Base-by-base conservation (phyloP, 345 rosid genomes). In the Geranium rotundifolium region DNA sequence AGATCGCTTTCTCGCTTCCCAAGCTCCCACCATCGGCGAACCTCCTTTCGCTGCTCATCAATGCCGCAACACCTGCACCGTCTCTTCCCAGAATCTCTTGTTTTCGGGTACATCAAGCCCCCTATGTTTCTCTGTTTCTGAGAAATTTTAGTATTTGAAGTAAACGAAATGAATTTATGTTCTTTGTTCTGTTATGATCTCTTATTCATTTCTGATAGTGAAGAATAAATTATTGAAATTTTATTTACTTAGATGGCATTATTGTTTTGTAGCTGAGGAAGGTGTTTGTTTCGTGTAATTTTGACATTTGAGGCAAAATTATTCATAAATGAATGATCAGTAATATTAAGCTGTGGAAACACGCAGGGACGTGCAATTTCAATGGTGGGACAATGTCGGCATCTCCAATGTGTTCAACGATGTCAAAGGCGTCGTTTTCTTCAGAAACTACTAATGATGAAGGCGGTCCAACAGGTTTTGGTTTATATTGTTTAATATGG, bases 401-500 rank as follows among this genome's bases (percentile, higher is more conserved):
- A 13, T 30, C 41, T 4, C 68, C 70, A 19, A 0, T 63, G 56
- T 41, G 56, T 71, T 63, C 65, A 4, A 67, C 77, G 63, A 64
- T 65, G 34, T 60, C 67, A 0, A 63, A 56, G 54, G 77, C 75
- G 8, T 63, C 59, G 9, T 82, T 79, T 77, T 79, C 84, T 0
- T 61, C 87, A 0, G 72, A 58, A 66, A 71, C 81, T 0, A 64
- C 29, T 67, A 63, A 41, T 1, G 76, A 3, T 23, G 64, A 50
- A 4, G 73, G 65, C 50, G 67, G 65, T 67, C 72, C 89, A 23
- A 73, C 88, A 72, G 90, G 92, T 88, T 73, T 7, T 50, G 67
- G 54, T 15, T 59, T 72, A 4, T 17, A 58, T 4, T 4, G 4
- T 66, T 5, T 7, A 58, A 3, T 29, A 34, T 41, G 52, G 60